phyloP scores from a whole-genome alignment of 345 rosid species.

The Eutrema yunnanense region DNA sequence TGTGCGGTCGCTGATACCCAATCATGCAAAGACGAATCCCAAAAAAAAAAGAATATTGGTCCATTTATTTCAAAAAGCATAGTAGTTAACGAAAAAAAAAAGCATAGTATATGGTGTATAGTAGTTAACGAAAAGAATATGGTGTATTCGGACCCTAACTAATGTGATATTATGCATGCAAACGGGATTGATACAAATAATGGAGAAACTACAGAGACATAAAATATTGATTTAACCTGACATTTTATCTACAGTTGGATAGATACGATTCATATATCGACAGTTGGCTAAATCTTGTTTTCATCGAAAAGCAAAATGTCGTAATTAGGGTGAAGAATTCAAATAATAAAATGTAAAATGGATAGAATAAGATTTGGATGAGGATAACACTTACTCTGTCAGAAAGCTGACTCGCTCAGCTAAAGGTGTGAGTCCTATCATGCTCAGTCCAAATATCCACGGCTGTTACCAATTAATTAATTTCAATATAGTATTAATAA shows the following conservation, averaged over 20 bases:
- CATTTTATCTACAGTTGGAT: background rate
- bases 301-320: background rate
- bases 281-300: slow-evolving; percentile 15
- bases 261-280: background rate
- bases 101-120: no score
- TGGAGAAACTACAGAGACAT: background rate
- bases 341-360: slow-evolving; percentile 3
- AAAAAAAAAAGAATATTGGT: background rate
- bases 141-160: background rate
- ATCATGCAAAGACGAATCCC: slow-evolving; percentile 11
- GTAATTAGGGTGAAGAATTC: background rate
- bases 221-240: background rate
- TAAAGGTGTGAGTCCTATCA: slow-evolving; percentile 80
- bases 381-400: slow-evolving; percentile 67
- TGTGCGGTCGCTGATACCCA: background rate
- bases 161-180: background rate
- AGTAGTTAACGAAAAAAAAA: background rate
- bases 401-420: slow-evolving; percentile 96
- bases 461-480: slow-evolving; percentile 38
- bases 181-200: background rate
- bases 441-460: slow-evolving; percentile 78
- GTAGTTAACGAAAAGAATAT: background rate
- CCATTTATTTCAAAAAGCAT: slow-evolving; percentile 1
- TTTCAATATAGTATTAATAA: background rate
- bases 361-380: background rate